Percentiles rank a stretch among this genome's conserved stretches.
Conservation (phyloP, 2,329 filamentous ascomycete genomes). For the Gliomastix tumulicola region DNA sequence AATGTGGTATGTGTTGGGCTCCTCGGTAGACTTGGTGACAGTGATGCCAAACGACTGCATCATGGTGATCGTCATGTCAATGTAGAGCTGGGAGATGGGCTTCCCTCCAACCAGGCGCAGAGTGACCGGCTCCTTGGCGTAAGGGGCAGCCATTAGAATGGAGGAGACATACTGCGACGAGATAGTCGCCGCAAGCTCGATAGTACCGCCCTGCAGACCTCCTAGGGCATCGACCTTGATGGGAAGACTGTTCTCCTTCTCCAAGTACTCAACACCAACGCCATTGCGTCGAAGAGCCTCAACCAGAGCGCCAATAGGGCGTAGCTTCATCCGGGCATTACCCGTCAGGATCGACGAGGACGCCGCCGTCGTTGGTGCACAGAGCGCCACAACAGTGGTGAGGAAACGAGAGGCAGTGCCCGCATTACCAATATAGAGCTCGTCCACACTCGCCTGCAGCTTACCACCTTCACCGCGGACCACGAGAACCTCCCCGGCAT, state of each 20-base stretch:
- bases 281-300: conserved; percentile 85
- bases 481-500: conserved; percentile 84
- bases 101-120: conserved; percentile 90
- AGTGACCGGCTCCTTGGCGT: conserved; percentile 90
- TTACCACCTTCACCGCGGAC: conserved; percentile 87
- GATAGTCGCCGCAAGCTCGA: conserved; percentile 88
- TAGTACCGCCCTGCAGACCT: conserved; percentile 78
- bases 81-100: conserved; percentile 93
- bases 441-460: conserved; percentile 65
- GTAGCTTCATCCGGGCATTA: conserved; percentile 92
- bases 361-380: conserved; percentile 55
- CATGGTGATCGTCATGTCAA: conserved; percentile 98
- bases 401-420: conserved; percentile 94
- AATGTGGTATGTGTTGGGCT: conserved; percentile 90
- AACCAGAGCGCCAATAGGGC: conserved; percentile 88
- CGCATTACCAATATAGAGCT: conserved; percentile 91
- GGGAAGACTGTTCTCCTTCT: conserved; percentile 76
- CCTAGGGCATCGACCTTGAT: conserved; percentile 74
- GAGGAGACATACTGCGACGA: conserved; percentile 99
- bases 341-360: conserved; percentile 75
- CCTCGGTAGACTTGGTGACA: conserved; percentile 68
- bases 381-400: conserved; percentile 84
- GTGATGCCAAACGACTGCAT: conserved; percentile 87
- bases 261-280: conserved; percentile 79
- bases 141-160: conserved; percentile 92